These are phyloP conservation scores for Phytophthora boehmeriae DNA, from an alignment of 352 stramenopile species.

Conservation along the genomic window DNA sequence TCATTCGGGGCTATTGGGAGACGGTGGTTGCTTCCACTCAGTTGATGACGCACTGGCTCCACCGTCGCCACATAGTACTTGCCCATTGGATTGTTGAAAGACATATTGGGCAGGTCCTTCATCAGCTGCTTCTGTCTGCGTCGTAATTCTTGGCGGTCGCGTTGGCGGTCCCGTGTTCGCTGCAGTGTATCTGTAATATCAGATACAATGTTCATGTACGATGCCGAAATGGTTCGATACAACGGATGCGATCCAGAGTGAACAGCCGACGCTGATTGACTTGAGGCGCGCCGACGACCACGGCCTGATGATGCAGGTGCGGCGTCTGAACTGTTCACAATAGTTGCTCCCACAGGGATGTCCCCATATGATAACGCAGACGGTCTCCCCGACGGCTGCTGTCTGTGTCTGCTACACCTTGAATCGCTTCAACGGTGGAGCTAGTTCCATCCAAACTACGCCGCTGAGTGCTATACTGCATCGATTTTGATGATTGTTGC, in stretches of 20 bases:
- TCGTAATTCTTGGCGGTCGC: slow-evolving; percentile 55
- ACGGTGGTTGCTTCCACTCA: slow-evolving; percentile 33
- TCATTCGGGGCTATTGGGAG: slow-evolving; percentile 34
- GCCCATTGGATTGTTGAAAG: slow-evolving; percentile 56
- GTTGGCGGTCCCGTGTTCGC: slow-evolving; percentile 47
- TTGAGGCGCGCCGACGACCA: slow-evolving; percentile 46
- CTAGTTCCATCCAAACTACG: slow-evolving; percentile 25
- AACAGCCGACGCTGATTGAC: slow-evolving; percentile 33
- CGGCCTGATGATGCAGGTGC: slow-evolving; percentile 24
- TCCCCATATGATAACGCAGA: slow-evolving; percentile 21
- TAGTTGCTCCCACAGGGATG: slow-evolving; percentile 12
- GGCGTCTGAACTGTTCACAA: slow-evolving; percentile 13
- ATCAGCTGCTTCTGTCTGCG: slow-evolving; percentile 56
- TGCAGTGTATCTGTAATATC: slow-evolving; percentile 49
- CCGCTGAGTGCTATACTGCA: slow-evolving; percentile 26
- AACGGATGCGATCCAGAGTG: slow-evolving; percentile 31
- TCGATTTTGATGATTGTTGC: slow-evolving; percentile 23
- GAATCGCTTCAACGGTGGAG: slow-evolving; percentile 24
- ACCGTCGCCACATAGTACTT: slow-evolving; percentile 69
- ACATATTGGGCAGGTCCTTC: slow-evolving; percentile 82
- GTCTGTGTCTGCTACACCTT: slow-evolving; percentile 21
- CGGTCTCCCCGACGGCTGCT: slow-evolving; percentile 12
- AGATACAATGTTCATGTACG: slow-evolving; percentile 46
- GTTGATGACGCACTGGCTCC: slow-evolving; percentile 45
- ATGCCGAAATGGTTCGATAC: slow-evolving; percentile 49